These are phyloP conservation scores for Neocatenulostroma microsporum DNA, from an alignment of 2,329 filamentous ascomycete genomes.

Conservation along the genomic window DNA sequence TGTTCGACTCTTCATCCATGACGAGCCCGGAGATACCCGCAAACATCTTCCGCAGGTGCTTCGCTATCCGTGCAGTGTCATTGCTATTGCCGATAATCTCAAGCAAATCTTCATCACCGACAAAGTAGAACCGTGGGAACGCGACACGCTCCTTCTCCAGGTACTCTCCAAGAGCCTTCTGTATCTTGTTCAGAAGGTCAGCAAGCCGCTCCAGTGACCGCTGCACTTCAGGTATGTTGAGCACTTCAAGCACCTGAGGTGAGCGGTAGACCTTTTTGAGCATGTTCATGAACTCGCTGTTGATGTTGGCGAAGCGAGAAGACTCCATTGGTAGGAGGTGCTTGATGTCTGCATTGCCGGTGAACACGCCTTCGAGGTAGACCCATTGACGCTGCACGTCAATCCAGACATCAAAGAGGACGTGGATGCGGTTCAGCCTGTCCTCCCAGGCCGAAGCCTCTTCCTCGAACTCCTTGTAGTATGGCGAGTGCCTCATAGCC, in stretches of 20 bases:
- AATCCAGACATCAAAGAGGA: slow-evolving; percentile 99
- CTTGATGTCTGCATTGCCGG: slow-evolving; percentile 97
- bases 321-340: slow-evolving; percentile 94
- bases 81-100: slow-evolving; percentile 99
- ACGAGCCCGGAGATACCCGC: slow-evolving; percentile 84
- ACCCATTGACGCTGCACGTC: slow-evolving; percentile 99
- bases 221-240: slow-evolving; percentile 91
- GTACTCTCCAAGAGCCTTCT: slow-evolving; percentile 97
- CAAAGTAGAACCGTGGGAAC: slow-evolving; percentile 98
- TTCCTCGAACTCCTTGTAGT: slow-evolving; percentile 99
- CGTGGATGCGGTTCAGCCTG: slow-evolving; percentile 92
- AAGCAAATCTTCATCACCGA: slow-evolving; percentile 93
- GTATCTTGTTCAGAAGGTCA: slow-evolving; percentile 97
- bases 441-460: slow-evolving; percentile 97
- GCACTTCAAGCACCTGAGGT: slow-evolving; percentile 88
- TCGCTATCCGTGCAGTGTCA: slow-evolving; percentile 89
- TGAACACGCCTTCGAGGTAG: slow-evolving; percentile 97
- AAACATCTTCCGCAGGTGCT: slow-evolving; percentile 99
- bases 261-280: slow-evolving; percentile 99
- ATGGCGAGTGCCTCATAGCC: slow-evolving; percentile 97
- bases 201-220: slow-evolving; percentile 91
- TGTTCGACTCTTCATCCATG: slow-evolving; percentile 83
- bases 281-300: slow-evolving; percentile 95
- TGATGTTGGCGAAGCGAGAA: slow-evolving; percentile 96
- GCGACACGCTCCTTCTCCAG: slow-evolving; percentile 95